phyloP scores from a whole-genome alignment of 2,329 filamentous ascomycete species.

The Neopestalotiopsis sp. region DNA sequence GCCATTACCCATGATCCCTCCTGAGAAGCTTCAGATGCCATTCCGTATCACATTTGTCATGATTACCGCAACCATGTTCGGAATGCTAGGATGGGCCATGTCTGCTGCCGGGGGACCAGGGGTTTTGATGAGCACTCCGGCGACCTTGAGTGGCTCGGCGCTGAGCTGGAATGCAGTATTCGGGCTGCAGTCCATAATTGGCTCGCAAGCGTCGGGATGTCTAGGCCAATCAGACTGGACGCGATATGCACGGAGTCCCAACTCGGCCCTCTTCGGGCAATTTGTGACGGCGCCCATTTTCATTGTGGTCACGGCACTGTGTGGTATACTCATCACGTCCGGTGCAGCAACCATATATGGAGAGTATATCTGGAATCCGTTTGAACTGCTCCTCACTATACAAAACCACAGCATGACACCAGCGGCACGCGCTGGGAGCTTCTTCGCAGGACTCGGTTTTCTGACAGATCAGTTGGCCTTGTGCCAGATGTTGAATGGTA shows the following conservation, averaged over 20 bases:
- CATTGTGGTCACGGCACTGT: slow-evolving; percentile 41
- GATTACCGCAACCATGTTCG: slow-evolving; percentile 38
- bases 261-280: slow-evolving; percentile 36
- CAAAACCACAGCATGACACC: slow-evolving; percentile 37
- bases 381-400: slow-evolving; percentile 41
- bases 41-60: slow-evolving; percentile 35
- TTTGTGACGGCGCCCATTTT: slow-evolving; percentile 40
- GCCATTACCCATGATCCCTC: slow-evolving; percentile 35
- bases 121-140: slow-evolving; percentile 27
- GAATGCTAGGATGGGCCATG: slow-evolving; percentile 38
- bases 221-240: slow-evolving; percentile 41
- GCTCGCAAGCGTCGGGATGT: slow-evolving; percentile 34
- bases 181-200: slow-evolving; percentile 36
- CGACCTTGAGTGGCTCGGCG: slow-evolving; percentile 31
- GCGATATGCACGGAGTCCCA: slow-evolving; percentile 34
- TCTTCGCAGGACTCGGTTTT: slow-evolving; percentile 42
- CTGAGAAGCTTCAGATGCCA: slow-evolving; percentile 35
- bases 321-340: slow-evolving; percentile 43
- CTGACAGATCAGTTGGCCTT: slow-evolving; percentile 40
- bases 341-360: slow-evolving; percentile 38
- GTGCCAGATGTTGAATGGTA: slow-evolving; percentile 23
- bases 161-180: slow-evolving; percentile 37
- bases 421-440: slow-evolving; percentile 39
- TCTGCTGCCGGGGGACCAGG: slow-evolving; percentile 34
- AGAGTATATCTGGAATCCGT: slow-evolving; percentile 45